Percentiles rank a stretch among this genome's conserved stretches.
Evolutionary conservation across 1,139 yeast genomes (phyloP).

Genomic region (Diutina neorugosa): DNA sequence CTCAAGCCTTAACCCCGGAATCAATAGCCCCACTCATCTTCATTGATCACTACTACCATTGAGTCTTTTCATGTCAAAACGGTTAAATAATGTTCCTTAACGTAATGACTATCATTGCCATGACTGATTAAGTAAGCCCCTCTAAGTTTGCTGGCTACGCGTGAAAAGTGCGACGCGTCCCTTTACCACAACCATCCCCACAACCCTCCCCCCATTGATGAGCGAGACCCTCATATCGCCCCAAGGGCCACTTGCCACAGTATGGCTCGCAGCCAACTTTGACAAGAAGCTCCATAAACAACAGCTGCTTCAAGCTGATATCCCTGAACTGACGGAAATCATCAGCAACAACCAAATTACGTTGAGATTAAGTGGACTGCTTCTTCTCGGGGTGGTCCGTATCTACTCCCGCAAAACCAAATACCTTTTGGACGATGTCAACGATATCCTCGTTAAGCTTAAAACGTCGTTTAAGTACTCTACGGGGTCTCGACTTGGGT

Average conservation of each 20-base stretch:
- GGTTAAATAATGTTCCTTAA: no score
- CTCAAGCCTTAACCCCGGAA: no score
- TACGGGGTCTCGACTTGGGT: conserved; percentile 21
- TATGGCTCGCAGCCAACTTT: conserved; percentile 89
- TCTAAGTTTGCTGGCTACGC: not conserved
- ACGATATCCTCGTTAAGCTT: conserved; percentile 62
- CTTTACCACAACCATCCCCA: not conserved
- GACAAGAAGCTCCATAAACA: conserved; percentile 70
- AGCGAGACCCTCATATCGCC: not conserved
- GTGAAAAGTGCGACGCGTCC: not conserved
- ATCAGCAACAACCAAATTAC: conserved; percentile 40
- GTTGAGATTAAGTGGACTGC: conserved; percentile 76
- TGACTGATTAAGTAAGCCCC: not conserved
- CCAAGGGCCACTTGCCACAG: conserved; percentile 79
- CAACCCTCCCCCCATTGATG: not conserved
- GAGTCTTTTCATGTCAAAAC: no score
- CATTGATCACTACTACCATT: no score
- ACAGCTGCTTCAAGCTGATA: conserved; percentile 63
- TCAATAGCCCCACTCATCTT: no score
- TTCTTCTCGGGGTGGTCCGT: conserved; percentile 77
- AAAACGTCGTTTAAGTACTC: conserved; percentile 54
- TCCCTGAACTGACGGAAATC: conserved; percentile 53
- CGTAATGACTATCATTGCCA: no score
- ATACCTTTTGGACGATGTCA: conserved; percentile 74
- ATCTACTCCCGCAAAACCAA: conserved; percentile 83